Evolutionary conservation across 2,329 filamentous ascomycete genomes (phyloP).

Genomic region (Capronia coronata): DNA sequence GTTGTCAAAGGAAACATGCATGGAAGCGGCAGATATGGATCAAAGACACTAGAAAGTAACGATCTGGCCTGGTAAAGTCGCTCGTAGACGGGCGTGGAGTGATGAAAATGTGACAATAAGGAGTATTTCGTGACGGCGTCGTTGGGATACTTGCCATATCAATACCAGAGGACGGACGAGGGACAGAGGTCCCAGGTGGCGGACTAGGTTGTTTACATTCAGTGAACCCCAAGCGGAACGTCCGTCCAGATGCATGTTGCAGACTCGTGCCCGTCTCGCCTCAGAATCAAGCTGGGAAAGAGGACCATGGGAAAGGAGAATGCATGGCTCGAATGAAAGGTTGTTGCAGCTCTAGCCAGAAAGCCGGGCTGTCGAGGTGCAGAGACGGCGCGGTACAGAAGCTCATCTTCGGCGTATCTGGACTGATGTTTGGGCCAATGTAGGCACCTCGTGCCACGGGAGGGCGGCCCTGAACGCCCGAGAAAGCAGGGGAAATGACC

Average conservation of each 20-base stretch:
- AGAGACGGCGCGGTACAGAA: conserved; percentile 15
- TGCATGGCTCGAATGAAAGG: conserved; percentile 14
- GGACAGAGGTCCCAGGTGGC: conserved; percentile 6
- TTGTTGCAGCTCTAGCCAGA: conserved; percentile 13
- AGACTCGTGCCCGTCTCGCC: conserved; percentile 19
- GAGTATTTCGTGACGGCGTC: conserved; percentile 12
- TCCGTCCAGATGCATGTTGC: conserved; percentile 17
- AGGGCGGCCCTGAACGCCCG: conserved; percentile 21
- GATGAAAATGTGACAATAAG: conserved; percentile 13
- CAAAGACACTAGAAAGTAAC: conserved; percentile 4
- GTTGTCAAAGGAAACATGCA: conserved; percentile 15
- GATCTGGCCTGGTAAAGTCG: conserved; percentile 1
- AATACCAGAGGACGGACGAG: too few species aligned
- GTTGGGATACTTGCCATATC: conserved; percentile 9
- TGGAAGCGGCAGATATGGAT: conserved; percentile 9
- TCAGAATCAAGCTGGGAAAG: conserved; percentile 16
- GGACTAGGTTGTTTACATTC: conserved; percentile 10
- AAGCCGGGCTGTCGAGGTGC: conserved; percentile 9
- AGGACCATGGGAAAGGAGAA: conserved; percentile 12
- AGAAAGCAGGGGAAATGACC: conserved; percentile 12
- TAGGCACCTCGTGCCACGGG: conserved; percentile 18
- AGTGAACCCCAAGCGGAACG: not conserved
- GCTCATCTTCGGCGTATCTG: conserved; percentile 16
- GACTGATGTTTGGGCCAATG: conserved; percentile 15
- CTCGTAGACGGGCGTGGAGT: conserved; percentile 17